Conservation (phyloP, 441 rosid genomes). For the Erodium trifolium region DNA sequence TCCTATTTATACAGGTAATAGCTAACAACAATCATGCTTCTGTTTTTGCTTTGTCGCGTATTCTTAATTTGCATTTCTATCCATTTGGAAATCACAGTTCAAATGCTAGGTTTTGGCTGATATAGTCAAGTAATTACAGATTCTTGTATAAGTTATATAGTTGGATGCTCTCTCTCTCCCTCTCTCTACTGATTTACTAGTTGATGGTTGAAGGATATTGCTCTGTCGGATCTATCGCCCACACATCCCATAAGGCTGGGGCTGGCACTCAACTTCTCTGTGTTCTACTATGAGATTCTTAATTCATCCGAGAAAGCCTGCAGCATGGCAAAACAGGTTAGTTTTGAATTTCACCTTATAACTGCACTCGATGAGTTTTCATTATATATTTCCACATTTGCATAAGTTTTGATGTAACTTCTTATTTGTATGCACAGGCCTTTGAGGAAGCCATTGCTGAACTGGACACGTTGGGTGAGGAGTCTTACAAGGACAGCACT, state of each 20-base stretch:
- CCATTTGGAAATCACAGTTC: neutral
- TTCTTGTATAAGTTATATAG: neutral
- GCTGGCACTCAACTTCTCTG: slow-evolving; percentile 42
- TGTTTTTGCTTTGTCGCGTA: neutral
- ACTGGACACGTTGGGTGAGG: slow-evolving; percentile 44
- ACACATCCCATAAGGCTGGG: slow-evolving; percentile 45
- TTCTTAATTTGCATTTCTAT: neutral
- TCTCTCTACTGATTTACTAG: neutral
- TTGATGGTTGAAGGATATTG: slow-evolving; percentile 23
- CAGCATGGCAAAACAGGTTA: slow-evolving; percentile 41
- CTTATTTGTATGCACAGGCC: slow-evolving; percentile 20
- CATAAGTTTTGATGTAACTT: too few species aligned
- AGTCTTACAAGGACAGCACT: slow-evolving; percentile 50
- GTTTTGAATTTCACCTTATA: neutral
- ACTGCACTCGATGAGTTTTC: too few species aligned
- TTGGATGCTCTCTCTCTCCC: neutral
- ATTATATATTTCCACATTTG: too few species aligned
- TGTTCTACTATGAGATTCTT: slow-evolving; percentile 45
- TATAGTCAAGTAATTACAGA: neutral
- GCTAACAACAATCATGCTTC: neutral
- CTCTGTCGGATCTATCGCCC: slow-evolving; percentile 35
- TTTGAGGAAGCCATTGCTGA: slow-evolving; percentile 50
- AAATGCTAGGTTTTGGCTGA: neutral
- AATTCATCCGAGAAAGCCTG: slow-evolving; percentile 45
- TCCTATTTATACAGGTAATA: neutral